These are phyloP conservation scores for Leptomonas seymouri DNA, from an alignment of 208 protist species.

Conservation along the genomic window DNA sequence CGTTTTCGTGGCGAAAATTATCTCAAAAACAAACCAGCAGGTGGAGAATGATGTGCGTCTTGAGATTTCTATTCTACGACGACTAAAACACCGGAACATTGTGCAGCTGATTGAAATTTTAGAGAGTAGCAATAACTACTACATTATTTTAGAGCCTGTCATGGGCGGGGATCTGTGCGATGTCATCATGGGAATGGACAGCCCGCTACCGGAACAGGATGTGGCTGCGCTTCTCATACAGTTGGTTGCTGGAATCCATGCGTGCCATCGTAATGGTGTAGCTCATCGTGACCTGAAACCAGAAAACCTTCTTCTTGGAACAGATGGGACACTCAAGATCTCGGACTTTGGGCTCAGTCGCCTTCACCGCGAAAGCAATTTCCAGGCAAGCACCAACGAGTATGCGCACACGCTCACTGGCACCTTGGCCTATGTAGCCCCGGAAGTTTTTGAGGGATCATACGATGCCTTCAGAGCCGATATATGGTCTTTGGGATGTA, in stretches of 20 bases:
- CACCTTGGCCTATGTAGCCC: slow-evolving; percentile 82
- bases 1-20: slow-evolving; percentile 84
- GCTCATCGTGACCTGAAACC: slow-evolving; percentile 95
- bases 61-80: slow-evolving; percentile 83
- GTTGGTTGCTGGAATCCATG: slow-evolving; percentile 66
- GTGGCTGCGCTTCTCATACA: slow-evolving; percentile 77
- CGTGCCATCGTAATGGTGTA: slow-evolving; percentile 82
- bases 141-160: slow-evolving; percentile 89
- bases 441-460: slow-evolving; percentile 74
- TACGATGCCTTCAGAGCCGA: slow-evolving; percentile 89
- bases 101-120: slow-evolving; percentile 87
- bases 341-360: slow-evolving; percentile 90
- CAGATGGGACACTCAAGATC: slow-evolving; percentile 77
- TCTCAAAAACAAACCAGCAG: slow-evolving; percentile 66
- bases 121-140: slow-evolving; percentile 85
- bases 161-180: slow-evolving; percentile 86
- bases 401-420: slow-evolving; percentile 80
- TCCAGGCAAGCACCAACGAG: slow-evolving; percentile 57
- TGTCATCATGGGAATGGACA: slow-evolving; percentile 60
- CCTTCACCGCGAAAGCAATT: slow-evolving; percentile 76
- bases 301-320: slow-evolving; percentile 92
- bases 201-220: slow-evolving; percentile 59
- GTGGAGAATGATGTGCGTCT: slow-evolving; percentile 75
- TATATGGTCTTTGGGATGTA: slow-evolving; percentile 89
- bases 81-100: slow-evolving; percentile 83